Percentiles rank a stretch among this genome's conserved stretches.
phyloP scores from a whole-genome alignment of 148 eudicot genomes.

The Chenopodium berlandieri region DNA sequence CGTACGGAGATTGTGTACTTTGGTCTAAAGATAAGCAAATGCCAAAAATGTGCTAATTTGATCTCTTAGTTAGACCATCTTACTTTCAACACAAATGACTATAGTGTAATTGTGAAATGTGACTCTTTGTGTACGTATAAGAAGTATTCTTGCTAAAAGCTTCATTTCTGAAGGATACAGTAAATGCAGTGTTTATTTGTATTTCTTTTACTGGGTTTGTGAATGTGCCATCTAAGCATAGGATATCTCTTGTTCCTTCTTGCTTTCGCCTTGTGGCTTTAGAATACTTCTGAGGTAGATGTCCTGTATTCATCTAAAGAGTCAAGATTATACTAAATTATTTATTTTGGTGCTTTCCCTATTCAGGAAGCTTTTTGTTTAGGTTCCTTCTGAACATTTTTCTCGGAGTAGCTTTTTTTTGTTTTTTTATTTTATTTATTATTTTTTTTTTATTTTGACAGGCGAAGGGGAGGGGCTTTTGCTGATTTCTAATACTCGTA shows the following conservation, averaged over 20 bases:
- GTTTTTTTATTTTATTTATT: too few species aligned
- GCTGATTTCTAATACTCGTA: neutral
- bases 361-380: neutral
- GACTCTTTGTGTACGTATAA: neutral
- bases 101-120: neutral
- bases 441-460: too few species aligned
- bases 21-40: neutral
- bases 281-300: too few species aligned
- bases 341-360: neutral
- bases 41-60: too few species aligned
- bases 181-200: neutral
- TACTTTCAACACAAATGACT: neutral
- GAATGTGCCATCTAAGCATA: neutral
- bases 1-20: neutral
- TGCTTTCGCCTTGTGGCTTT: too few species aligned
- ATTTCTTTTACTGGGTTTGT: neutral
- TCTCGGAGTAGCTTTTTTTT: neutral
- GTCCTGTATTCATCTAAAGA: neutral
- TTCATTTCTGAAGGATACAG: neutral
- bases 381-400: neutral
- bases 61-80: neutral
- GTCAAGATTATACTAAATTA: neutral
- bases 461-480: neutral
- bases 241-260: neutral
- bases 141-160: neutral